Evolutionary conservation across 768 basidiomycete species (phyloP).

Genomic region (Phanerodontia chrysosporium): DNA sequence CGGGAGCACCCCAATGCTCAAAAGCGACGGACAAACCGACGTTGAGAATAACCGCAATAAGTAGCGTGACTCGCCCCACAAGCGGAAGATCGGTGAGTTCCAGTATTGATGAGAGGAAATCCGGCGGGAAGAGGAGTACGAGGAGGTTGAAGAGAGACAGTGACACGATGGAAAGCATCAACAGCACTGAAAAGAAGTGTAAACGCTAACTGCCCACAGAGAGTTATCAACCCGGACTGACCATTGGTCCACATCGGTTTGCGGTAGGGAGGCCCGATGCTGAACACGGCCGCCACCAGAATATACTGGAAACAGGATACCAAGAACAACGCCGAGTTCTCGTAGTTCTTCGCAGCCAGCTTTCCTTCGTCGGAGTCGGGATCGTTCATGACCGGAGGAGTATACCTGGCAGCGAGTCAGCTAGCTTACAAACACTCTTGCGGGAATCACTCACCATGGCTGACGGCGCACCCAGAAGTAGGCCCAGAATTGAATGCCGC

Average conservation of each 20-base stretch:
- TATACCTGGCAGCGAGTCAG: conserved; percentile 84
- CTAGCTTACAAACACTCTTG: too few relatives aligned
- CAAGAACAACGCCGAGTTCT: conserved; percentile 89
- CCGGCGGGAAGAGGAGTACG: conserved; percentile 71
- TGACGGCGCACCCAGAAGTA: conserved; percentile 87
- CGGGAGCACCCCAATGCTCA: conserved; percentile 70
- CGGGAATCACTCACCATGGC: conserved; percentile 56
- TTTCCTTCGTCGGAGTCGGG: conserved; percentile 53
- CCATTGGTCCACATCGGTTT: conserved; percentile 95
- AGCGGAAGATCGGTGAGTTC: conserved; percentile 74
- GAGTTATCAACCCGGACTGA: conserved; percentile 26
- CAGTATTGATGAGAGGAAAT: conserved; percentile 53
- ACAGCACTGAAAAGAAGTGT: conserved; percentile 50
- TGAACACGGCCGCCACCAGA: conserved; percentile 93
- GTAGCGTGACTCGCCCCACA: conserved; percentile 64
- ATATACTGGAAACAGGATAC: conserved; percentile 99
- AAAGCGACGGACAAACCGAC: conserved; percentile 65
- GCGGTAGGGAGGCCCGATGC: conserved; percentile 95
- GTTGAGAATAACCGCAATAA: conserved; percentile 66
- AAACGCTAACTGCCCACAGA: background rate
- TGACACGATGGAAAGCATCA: conserved; percentile 72
- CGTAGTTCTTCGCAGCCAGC: conserved; percentile 81
- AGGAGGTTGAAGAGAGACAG: conserved; percentile 72
- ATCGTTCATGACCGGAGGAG: conserved; percentile 49
- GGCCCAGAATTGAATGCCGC: conserved; percentile 77